Evolutionary conservation across 1,284 basidiomycete species (phyloP).

Genomic region (Volvariella surrecta): DNA sequence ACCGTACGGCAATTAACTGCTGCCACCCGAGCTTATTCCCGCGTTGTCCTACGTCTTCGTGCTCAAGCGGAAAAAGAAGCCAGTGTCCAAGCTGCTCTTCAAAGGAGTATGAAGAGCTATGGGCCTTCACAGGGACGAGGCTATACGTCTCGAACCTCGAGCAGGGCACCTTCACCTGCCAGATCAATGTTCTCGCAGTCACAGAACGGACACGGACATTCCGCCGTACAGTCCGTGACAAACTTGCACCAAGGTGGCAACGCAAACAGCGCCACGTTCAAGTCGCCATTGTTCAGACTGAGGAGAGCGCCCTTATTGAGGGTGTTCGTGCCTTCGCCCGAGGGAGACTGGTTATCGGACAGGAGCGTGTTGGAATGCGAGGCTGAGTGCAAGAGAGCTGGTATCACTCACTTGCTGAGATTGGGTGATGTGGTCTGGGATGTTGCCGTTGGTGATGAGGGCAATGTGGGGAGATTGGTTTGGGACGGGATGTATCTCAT

Average conservation of each 20-base stretch:
- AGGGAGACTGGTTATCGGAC: constrained; percentile 77
- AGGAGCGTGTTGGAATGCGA: constrained; percentile 72
- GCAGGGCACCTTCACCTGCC: constrained; percentile 58
- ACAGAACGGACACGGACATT: constrained; percentile 15
- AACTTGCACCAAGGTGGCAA: constrained; percentile 3
- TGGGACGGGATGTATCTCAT: constrained; percentile 81
- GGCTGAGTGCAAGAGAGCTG: constrained; percentile 62
- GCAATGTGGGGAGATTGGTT: constrained; percentile 66
- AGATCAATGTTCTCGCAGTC: constrained; percentile 38
- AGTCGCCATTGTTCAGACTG: constrained; percentile 57
- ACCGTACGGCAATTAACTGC: constrained; percentile 42
- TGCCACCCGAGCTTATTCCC: constrained; percentile 61
- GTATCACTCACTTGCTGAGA: constrained; percentile 46
- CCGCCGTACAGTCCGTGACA: neutral
- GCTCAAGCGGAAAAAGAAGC: constrained; percentile 58
- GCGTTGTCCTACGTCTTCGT: constrained; percentile 64
- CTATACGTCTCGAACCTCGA: constrained; percentile 32
- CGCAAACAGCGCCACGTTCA: constrained; percentile 29
- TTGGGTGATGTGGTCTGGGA: constrained; percentile 80
- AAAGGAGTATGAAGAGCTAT: neutral
- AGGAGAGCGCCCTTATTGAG: constrained; percentile 65
- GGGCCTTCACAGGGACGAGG: neutral
- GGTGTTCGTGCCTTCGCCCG: constrained; percentile 74
- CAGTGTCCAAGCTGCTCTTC: constrained; percentile 11
- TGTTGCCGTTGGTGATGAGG: constrained; percentile 72